phyloP scores from a whole-genome alignment of 2,329 filamentous ascomycete genomes.

The Periglandula ipomoeae region DNA sequence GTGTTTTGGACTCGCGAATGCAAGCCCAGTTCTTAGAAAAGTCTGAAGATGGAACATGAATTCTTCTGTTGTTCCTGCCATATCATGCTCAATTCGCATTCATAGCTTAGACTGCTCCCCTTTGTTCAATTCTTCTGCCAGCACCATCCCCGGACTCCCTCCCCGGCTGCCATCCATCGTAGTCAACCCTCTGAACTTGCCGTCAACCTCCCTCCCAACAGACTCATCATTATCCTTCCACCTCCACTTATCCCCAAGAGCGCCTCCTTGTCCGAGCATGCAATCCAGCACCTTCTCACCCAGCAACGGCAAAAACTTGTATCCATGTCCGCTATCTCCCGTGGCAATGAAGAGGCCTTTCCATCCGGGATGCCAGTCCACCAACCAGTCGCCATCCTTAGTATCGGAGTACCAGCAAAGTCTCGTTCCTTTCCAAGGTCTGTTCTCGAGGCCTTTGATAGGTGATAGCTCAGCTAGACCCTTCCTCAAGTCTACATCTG shows the following conservation, averaged over 20 bases:
- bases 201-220: constrained; percentile 23
- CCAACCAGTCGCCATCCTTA: constrained; percentile 59
- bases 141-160: constrained; percentile 34
- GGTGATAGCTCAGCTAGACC: constrained; percentile 55
- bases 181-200: constrained; percentile 29
- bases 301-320: constrained; percentile 60
- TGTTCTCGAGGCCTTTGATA: constrained; percentile 39
- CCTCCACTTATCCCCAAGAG: constrained; percentile 49
- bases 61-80: background rate
- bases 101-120: background rate
- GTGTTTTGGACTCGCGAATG: too few relatives aligned
- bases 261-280: constrained; percentile 35
- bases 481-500: constrained; percentile 48
- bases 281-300: constrained; percentile 53
- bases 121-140: constrained; percentile 32
- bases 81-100: background rate
- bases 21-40: too few relatives aligned
- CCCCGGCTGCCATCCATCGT: constrained; percentile 47
- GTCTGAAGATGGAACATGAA: background rate
- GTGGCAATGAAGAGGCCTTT: constrained; percentile 51
- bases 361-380: constrained; percentile 58
- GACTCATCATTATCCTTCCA: constrained; percentile 47
- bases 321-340: constrained; percentile 56
- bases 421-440: constrained; percentile 52
- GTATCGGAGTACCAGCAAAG: constrained; percentile 75